Evolutionary conservation across 129 eudicot species (phyloP).

Genomic region (Tagetes erecta): DNA sequence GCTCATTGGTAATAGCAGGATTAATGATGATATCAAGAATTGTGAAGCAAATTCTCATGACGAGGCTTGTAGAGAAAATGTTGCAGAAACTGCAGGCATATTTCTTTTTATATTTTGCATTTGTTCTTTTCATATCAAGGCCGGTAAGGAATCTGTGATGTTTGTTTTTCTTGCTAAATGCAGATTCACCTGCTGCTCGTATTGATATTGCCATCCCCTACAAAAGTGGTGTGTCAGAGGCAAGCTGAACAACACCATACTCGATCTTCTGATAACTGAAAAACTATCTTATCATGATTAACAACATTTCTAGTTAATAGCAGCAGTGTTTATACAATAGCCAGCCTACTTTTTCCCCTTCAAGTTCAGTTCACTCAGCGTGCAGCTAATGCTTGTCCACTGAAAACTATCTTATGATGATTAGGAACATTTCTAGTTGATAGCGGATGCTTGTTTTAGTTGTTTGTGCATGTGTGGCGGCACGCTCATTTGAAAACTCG

Average conservation of each 20-base stretch:
- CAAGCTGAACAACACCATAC: constrained; percentile 32
- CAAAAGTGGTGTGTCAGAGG: constrained; percentile 40
- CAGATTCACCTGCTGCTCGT: constrained; percentile 38
- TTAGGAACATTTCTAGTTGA: too few relatives aligned
- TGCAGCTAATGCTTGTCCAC: too few relatives aligned
- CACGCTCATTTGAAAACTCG: too few relatives aligned
- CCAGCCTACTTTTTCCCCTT: constrained; percentile 40
- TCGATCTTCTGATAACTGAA: not conserved
- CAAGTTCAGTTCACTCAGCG: constrained; percentile 12
- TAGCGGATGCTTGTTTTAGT: too few relatives aligned
- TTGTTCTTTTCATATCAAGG: constrained; percentile 6
- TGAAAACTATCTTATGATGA: too few relatives aligned
- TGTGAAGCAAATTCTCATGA: constrained; percentile 37
- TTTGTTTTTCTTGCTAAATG: constrained; percentile 15
- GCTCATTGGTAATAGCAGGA: constrained; percentile 33
- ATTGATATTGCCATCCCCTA: constrained; percentile 17
- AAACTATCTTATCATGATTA: constrained; percentile 1
- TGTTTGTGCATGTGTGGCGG: too few relatives aligned
- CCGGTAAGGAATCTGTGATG: constrained; percentile 13
- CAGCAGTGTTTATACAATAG: constrained; percentile 13
- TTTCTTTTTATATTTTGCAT: constrained; percentile 1
- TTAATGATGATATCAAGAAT: constrained; percentile 26
- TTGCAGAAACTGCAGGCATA: constrained; percentile 35
- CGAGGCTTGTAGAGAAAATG: constrained; percentile 25
- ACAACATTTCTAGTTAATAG: not conserved